These are phyloP conservation scores for Antitrichia curtipendula DNA, from an alignment of 225 moss, liverwort and hornwort species.

Conservation along the genomic window DNA sequence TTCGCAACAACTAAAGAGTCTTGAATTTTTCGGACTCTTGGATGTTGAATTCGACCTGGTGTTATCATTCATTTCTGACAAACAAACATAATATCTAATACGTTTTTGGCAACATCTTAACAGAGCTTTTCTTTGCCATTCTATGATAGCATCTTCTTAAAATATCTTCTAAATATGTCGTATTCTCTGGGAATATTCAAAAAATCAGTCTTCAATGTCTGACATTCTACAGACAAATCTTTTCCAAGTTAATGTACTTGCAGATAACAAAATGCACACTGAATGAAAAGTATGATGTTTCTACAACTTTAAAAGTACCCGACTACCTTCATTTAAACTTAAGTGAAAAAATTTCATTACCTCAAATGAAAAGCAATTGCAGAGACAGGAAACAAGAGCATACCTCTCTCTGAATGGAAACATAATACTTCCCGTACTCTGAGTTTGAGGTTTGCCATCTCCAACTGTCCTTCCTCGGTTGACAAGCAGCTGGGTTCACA, in stretches of 20 bases:
- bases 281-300: not conserved
- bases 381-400: not conserved
- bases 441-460: constrained; percentile 51
- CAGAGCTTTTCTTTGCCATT: not conserved
- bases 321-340: too few relatives aligned
- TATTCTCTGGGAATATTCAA: not conserved
- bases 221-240: too few relatives aligned
- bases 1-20: not conserved
- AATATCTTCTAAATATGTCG: not conserved
- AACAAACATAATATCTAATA: not conserved
- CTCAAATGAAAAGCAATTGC: not conserved
- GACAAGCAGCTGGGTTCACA: not conserved
- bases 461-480: constrained; percentile 14
- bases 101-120: not conserved
- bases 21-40: not conserved
- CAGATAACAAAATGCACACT: not conserved
- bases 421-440: constrained; percentile 40
- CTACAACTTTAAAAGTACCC: too few relatives aligned
- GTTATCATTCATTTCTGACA: not conserved
- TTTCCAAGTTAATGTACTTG: too few relatives aligned
- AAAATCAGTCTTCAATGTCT: not conserved
- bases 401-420: constrained; percentile 26
- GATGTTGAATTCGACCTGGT: not conserved
- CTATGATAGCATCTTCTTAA: not conserved
- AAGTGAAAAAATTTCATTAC: not conserved